Conservation (phyloP, 257 asterid genomes). For the Solanum chaucha region DNA sequence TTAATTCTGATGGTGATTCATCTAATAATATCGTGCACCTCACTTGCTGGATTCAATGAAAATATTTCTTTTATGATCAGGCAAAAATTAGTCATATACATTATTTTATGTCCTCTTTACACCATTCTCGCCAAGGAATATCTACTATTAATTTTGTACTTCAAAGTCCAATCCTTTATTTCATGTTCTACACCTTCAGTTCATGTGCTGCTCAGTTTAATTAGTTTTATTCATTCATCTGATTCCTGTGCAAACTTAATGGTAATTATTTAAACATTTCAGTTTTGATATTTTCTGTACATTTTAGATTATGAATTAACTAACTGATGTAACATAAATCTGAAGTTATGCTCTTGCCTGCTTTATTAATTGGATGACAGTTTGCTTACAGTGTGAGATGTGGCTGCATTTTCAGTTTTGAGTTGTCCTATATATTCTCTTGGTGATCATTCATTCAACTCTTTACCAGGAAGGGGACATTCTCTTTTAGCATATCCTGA, state of each 20-base stretch:
- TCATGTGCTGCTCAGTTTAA: neutral
- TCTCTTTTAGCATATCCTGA: neutral
- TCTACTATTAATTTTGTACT: neutral
- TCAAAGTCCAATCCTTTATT: neutral
- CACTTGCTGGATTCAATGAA: constrained; percentile 3
- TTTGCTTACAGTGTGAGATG: neutral
- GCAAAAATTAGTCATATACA: neutral
- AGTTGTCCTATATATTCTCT: neutral
- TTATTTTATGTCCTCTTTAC: neutral
- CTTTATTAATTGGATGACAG: neutral
- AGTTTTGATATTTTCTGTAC: neutral
- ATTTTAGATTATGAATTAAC: neutral
- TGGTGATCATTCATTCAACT: neutral
- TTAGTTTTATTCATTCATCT: neutral
- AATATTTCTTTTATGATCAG: neutral
- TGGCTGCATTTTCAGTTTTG: neutral
- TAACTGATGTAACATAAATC: neutral
- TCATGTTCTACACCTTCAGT: neutral
- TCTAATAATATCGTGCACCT: neutral
- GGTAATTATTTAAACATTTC: neutral
- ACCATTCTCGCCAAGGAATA: neutral
- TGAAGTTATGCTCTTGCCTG: neutral
- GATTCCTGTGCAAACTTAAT: neutral
- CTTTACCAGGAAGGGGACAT: no score
- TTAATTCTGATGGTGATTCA: neutral